These are phyloP conservation scores for Blastobotrys raffinosifermentans DNA, from an alignment of 1,139 yeast genomes.

Conservation along the genomic window DNA sequence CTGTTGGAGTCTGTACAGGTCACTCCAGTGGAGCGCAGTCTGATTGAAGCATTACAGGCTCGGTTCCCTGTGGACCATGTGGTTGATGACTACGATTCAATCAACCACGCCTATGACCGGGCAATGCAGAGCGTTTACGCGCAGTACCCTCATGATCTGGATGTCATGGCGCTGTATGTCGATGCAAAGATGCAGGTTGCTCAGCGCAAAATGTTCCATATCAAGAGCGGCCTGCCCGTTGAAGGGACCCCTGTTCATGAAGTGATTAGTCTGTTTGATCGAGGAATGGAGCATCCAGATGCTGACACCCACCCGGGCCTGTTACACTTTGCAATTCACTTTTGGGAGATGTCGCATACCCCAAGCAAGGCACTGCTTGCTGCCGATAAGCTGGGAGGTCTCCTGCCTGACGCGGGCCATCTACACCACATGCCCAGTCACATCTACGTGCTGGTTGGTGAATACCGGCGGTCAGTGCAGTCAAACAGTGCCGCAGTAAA, in stretches of 20 bases:
- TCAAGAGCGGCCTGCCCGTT: conserved; percentile 1
- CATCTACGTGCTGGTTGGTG: conserved; percentile 6
- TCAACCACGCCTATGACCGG: too few relatives aligned
- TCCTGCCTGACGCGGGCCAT: conserved; percentile 9
- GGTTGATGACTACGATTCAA: not conserved
- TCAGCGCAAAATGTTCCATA: conserved; percentile 1
- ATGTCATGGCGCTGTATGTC: not conserved
- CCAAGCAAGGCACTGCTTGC: conserved; percentile 4
- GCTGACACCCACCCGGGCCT: conserved; percentile 4
- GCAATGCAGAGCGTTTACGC: too few relatives aligned
- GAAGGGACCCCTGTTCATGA: conserved; percentile 2
- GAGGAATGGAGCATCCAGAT: conserved; percentile 1
- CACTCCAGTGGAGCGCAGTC: not conserved
- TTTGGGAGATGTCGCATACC: conserved; percentile 3
- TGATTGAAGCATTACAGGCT: conserved; percentile 1
- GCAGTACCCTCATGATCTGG: too few relatives aligned
- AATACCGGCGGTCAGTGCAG: conserved; percentile 4
- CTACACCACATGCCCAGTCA: conserved; percentile 8
- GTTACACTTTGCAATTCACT: conserved; percentile 2
- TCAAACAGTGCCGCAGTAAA: conserved; percentile 1
- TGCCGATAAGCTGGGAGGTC: conserved; percentile 4
- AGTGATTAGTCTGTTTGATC: not conserved
- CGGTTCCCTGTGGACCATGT: conserved; percentile 1
- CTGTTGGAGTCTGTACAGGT: not conserved
- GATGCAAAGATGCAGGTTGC: conserved; percentile 3